A percentile compares a stretch with the other conserved stretches of the same genome.
These are phyloP conservation scores for Lentinula aciculospora DNA, from an alignment of 768 basidiomycete species.

Conservation along the genomic window DNA sequence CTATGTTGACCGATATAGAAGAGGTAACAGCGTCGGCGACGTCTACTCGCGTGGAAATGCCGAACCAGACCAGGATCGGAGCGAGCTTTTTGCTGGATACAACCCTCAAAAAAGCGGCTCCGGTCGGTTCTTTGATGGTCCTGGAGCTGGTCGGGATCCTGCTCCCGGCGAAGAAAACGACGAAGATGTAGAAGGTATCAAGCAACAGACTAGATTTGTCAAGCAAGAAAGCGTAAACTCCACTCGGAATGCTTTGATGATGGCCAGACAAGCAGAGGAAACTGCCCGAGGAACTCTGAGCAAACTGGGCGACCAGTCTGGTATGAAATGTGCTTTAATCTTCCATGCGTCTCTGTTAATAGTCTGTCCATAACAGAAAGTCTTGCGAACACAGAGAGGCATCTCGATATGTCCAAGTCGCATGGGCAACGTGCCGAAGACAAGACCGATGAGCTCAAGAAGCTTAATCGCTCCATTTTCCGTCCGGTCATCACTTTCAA, in stretches of 20 bases:
- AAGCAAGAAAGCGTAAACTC: constrained; percentile 73
- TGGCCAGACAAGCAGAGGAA: constrained; percentile 76
- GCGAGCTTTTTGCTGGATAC: constrained; percentile 50
- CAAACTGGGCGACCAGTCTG: constrained; percentile 70
- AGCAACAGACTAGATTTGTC: constrained; percentile 58
- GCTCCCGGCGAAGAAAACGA: constrained; percentile 47
- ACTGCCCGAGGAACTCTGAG: constrained; percentile 61
- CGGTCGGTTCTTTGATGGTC: constrained; percentile 44
- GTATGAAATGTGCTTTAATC: constrained; percentile 30
- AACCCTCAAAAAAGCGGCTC: constrained; percentile 38
- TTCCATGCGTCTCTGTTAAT: not conserved
- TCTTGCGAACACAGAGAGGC: constrained; percentile 69
- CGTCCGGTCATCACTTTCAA: constrained; percentile 88
- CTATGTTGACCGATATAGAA: constrained; percentile 24
- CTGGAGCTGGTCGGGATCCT: constrained; percentile 26
- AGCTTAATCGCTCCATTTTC: constrained; percentile 94
- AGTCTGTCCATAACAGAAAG: constrained; percentile 32
- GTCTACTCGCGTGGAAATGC: constrained; percentile 33
- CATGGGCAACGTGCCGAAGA: constrained; percentile 87
- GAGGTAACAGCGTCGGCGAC: constrained; percentile 32
- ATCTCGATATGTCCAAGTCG: constrained; percentile 74
- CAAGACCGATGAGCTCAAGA: constrained; percentile 88
- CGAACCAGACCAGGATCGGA: constrained; percentile 41
- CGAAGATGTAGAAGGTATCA: constrained; percentile 72
- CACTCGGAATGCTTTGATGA: constrained; percentile 66